Conservation (phyloP, 257 asterid species). For the Penstemon eatonii region DNA sequence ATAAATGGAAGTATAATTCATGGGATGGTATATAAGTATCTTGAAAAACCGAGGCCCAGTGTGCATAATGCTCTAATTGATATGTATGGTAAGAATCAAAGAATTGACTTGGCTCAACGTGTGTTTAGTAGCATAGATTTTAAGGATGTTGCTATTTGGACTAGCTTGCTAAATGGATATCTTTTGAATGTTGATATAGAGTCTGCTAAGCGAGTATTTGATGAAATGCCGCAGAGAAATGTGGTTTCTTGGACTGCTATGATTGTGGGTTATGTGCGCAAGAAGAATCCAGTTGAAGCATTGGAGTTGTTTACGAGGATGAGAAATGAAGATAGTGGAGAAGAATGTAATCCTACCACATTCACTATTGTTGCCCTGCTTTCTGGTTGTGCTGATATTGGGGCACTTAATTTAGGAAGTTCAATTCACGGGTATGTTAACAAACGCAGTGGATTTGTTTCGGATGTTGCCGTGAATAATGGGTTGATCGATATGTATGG, state of each 20-base stretch:
- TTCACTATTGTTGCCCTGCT: constrained; percentile 69
- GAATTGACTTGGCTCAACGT: constrained; percentile 44
- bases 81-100: constrained; percentile 57
- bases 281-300: constrained; percentile 51
- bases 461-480: constrained; percentile 56
- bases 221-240: constrained; percentile 65
- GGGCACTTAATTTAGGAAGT: constrained; percentile 70
- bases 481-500: constrained; percentile 80
- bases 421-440: constrained; percentile 58
- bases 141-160: constrained; percentile 73
- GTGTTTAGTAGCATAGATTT: constrained; percentile 44
- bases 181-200: constrained; percentile 48
- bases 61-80: constrained; percentile 68
- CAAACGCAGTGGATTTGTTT: constrained; percentile 48
- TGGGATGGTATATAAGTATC: constrained; percentile 53
- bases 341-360: constrained; percentile 48
- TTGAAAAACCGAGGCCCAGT: constrained; percentile 41
- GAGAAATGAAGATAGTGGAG: constrained; percentile 52
- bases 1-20: constrained; percentile 54
- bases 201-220: constrained; percentile 52
- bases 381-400: constrained; percentile 86
- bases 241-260: constrained; percentile 80
- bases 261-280: constrained; percentile 74
- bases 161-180: constrained; percentile 67
- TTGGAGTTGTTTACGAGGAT: constrained; percentile 53